Conservation (phyloP, 1,284 basidiomycete species). For the Rhodotorula mucilaginosa region DNA sequence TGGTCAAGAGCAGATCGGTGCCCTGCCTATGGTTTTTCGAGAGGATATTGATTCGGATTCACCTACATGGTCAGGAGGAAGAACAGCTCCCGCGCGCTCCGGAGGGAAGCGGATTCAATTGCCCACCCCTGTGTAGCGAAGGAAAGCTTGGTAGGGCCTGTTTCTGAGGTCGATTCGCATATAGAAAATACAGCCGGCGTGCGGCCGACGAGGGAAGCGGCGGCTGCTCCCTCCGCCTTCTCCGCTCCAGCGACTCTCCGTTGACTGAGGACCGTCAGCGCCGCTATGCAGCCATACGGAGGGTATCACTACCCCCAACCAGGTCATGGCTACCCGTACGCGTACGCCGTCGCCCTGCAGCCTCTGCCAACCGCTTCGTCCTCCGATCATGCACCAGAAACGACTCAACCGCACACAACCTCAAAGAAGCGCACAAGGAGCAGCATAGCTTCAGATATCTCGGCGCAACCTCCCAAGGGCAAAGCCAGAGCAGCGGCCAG, state of each 20-base stretch:
- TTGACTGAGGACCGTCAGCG: not conserved
- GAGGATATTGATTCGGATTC: no score
- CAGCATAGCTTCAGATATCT: not conserved
- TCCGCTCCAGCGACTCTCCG: not conserved
- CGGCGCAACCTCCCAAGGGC: not conserved
- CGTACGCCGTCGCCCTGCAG: not conserved
- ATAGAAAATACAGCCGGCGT: no score
- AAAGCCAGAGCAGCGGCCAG: not conserved
- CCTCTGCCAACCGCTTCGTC: not conserved
- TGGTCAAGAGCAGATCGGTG: no score
- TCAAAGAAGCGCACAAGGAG: slow-evolving; percentile 3
- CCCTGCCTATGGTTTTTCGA: no score
- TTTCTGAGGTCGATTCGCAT: no score
- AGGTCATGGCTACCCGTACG: not conserved
- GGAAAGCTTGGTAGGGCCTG: no score
- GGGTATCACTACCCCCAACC: not conserved
- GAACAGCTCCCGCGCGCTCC: no score
- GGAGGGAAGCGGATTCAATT: no score
- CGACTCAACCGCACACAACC: not conserved
- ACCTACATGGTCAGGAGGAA: no score
- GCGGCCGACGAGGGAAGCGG: no score
- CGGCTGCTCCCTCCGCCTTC: no score
- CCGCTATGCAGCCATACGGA: slow-evolving; percentile 1
- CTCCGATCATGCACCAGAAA: not conserved
- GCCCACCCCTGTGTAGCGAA: no score